Evolutionary conservation across 805 yeast genomes (phyloP), one percentile per base, ranked within the genome.

Genomic region (Hanseniaspora singularis): DNA sequence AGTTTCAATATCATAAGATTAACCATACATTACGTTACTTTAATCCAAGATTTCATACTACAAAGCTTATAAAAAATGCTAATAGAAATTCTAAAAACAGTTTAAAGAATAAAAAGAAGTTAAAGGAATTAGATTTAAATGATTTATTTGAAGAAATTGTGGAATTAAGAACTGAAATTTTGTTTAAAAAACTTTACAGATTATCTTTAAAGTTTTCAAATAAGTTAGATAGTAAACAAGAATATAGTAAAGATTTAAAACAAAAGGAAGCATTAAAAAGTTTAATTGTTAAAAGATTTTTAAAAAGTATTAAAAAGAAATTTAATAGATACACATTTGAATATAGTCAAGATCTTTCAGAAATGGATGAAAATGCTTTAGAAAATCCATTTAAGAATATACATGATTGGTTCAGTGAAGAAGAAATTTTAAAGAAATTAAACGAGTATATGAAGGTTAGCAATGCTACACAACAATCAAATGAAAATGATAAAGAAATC

Each of bases 371-470:
- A 31, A 44, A 44, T 14, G 48, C 48, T 24, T 10, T 23, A 4
- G 23, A 33, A n/a, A 44, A 44, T 24, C 48, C 48, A 6, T 44
- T 44, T 27, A 44, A 44, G 19, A 30, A 36, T n/a, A 37, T 23
- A 6, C 41, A 44, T n/a, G 41, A 36, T 24, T 44, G 48, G 48
- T 31, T 44, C 22, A 12, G 32, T 14, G 41, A 37, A 8, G n/a
- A 16, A 2, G 38, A 44, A 4, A 31, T 44, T 26, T 23, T 47
- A 16, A 24, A 32, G 10, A 33, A 57, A 23, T 42, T 56, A 32
- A 60, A 60, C 36, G 56, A 54, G 12, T 52, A 54, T 71, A 68
- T 47, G 19, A 26, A 22, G 1, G 38, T 30, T n/a, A 73, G 74
- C 51, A 63, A 62, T 18, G 7, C 53, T 66, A 66, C 50, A 53